Evolutionary conservation across 2,329 filamentous ascomycete genomes (phyloP).

Genomic region (Bipolaris oryzae): DNA sequence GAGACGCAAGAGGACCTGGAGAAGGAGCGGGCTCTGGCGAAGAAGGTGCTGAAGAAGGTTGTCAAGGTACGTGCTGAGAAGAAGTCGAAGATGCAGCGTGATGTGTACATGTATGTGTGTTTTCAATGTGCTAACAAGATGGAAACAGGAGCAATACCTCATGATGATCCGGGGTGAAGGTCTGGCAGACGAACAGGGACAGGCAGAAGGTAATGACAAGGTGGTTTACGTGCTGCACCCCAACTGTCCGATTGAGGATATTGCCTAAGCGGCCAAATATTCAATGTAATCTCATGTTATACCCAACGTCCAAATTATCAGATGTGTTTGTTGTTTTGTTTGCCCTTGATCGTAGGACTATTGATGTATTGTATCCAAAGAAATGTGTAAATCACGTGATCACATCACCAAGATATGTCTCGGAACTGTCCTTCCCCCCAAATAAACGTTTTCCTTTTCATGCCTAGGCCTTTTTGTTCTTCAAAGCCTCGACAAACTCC

Average conservation of each 20-base stretch:
- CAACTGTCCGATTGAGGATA: constrained; percentile 81
- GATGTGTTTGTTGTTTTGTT: neutral
- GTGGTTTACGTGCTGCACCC: constrained; percentile 90
- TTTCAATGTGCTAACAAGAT: constrained; percentile 22
- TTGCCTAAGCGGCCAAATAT: constrained; percentile 20
- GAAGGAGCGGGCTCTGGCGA: constrained; percentile 72
- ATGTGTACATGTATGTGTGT: neutral
- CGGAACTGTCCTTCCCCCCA: neutral
- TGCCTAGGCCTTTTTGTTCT: constrained; percentile 34
- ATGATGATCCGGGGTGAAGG: constrained; percentile 78
- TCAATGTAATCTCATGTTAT: neutral
- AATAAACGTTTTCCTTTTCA: neutral
- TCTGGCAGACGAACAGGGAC: constrained; percentile 76
- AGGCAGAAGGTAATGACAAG: constrained; percentile 55
- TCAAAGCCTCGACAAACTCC: constrained; percentile 69
- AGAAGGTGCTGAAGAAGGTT: constrained; percentile 92
- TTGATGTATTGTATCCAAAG: neutral
- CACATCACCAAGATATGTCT: neutral
- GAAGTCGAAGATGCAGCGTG: neutral
- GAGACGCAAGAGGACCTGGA: constrained; percentile 81
- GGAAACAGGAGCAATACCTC: constrained; percentile 62
- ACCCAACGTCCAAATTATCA: neutral
- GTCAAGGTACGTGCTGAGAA: constrained; percentile 72
- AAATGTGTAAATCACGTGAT: neutral
- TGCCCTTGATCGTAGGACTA: neutral